Percentiles rank a stretch among this genome's conserved stretches.
phyloP scores from a whole-genome alignment of 768 basidiomycete genomes.

The Filobasidium floriforme region DNA sequence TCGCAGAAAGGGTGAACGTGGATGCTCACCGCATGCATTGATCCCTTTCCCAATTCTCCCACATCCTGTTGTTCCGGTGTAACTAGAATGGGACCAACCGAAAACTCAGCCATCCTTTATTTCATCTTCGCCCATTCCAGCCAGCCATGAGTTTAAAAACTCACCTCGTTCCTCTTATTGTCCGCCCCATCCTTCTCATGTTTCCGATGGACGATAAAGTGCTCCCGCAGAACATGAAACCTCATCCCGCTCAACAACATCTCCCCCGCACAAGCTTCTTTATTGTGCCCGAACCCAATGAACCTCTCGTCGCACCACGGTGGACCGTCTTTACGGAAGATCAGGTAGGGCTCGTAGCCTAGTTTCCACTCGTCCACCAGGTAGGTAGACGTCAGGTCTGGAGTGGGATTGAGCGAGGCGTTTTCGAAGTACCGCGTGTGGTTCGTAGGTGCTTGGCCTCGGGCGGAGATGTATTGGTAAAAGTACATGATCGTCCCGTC shows the following conservation, averaged over 20 bases:
- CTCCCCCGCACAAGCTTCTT: constrained; percentile 84
- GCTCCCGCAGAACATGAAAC: constrained; percentile 74
- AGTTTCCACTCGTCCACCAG: constrained; percentile 65
- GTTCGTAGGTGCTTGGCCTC: constrained; percentile 72
- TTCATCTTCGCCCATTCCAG: background rate
- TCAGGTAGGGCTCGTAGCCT: constrained; percentile 80
- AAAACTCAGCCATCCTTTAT: background rate
- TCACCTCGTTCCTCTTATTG: constrained; percentile 5
- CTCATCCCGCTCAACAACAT: constrained; percentile 80
- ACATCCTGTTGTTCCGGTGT: constrained; percentile 5
- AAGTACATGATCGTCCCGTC: constrained; percentile 45
- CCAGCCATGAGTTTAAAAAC: background rate
- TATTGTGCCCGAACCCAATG: constrained; percentile 84
- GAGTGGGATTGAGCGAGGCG: constrained; percentile 45
- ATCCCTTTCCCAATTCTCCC: constrained; percentile 1
- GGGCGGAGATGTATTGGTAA: constrained; percentile 40
- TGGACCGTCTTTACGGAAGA: constrained; percentile 65
- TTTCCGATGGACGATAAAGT: constrained; percentile 69
- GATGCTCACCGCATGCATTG: constrained; percentile 6
- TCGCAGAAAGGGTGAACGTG: background rate
- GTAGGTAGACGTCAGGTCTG: constrained; percentile 58
- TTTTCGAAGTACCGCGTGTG: constrained; percentile 58
- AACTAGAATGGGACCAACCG: background rate
- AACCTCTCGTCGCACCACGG: constrained; percentile 60
- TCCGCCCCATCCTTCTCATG: constrained; percentile 2